Conservation (phyloP, 192 early-diverging fungal species). For the Backusella mclennaniae region DNA sequence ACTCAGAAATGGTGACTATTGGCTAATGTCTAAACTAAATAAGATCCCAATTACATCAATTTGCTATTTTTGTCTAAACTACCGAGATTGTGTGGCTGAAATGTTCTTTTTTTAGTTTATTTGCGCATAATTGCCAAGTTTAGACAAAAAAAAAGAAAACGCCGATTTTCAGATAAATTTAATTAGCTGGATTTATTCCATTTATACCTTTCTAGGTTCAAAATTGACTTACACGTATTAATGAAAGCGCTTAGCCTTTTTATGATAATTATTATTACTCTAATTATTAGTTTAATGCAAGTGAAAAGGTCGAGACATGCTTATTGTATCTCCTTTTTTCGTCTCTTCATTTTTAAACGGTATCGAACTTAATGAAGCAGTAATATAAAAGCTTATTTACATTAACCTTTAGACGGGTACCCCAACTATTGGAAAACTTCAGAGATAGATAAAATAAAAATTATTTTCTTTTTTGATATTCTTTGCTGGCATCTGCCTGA, state of each 20-base stretch:
- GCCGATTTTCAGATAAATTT: background rate
- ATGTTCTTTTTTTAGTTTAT: constrained; percentile 3
- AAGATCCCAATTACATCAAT: background rate
- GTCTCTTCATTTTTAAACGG: background rate
- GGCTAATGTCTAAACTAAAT: background rate
- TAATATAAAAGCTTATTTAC: background rate
- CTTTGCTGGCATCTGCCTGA: background rate
- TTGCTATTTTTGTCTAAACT: constrained; percentile 1
- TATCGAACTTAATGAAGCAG: too few relatives aligned
- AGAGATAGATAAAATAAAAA: too few relatives aligned
- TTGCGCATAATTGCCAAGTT: background rate
- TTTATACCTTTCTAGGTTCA: constrained; percentile 1
- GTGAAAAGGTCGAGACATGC: background rate
- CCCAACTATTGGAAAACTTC: background rate
- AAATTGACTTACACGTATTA: background rate
- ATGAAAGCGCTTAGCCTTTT: background rate
- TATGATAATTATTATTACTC: background rate
- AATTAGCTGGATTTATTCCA: background rate
- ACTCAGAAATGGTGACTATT: background rate
- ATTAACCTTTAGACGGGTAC: background rate
- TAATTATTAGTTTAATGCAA: background rate
- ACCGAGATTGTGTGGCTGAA: background rate
- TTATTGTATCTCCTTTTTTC: background rate
- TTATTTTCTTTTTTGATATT: background rate
- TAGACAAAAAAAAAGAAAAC: background rate